Conservation (phyloP, 164 flowering plant species). For the Kingdonia uniflora region DNA sequence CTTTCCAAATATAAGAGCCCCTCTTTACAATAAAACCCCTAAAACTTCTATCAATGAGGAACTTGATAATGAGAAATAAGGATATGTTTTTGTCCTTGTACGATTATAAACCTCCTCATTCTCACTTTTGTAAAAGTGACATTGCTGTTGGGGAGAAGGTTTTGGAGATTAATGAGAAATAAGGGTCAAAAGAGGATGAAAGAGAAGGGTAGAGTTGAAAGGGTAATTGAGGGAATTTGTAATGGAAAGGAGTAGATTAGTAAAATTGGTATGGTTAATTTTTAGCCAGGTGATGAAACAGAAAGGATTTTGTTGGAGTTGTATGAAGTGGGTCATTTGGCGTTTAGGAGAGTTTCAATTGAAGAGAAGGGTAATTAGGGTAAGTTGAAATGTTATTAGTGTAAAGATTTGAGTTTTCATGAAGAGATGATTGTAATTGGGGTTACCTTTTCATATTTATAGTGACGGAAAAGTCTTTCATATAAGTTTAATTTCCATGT, state of each 20-base stretch:
- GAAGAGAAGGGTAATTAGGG: slow-evolving; percentile 18
- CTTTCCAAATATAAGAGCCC: too few species aligned
- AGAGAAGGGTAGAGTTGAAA: slow-evolving; percentile 1
- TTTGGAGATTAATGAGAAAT: slow-evolving; percentile 24
- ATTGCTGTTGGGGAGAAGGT: slow-evolving; percentile 40
- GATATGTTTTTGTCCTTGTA: slow-evolving; percentile 76
- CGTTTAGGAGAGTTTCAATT: slow-evolving; percentile 44
- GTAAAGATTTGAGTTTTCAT: not conserved
- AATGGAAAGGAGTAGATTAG: too few species aligned
- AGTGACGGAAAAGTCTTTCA: too few species aligned
- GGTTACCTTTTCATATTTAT: not conserved
- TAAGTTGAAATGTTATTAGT: not conserved
- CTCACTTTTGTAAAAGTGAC: slow-evolving; percentile 57
- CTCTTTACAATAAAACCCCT: too few species aligned
- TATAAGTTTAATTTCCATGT: too few species aligned
- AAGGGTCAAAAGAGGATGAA: slow-evolving; percentile 6
- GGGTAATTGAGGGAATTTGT: not conserved
- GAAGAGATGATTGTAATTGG: too few species aligned
- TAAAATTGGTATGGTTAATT: slow-evolving; percentile 8
- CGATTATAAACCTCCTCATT: slow-evolving; percentile 38
- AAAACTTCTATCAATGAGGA: too few species aligned
- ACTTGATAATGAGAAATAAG: too few species aligned
- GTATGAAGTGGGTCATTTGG: slow-evolving; percentile 58
- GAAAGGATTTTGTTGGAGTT: slow-evolving; percentile 61
- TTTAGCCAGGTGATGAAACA: slow-evolving; percentile 26